Evolutionary conservation across 1,139 yeast genomes (phyloP).

Genomic region (Lipomyces yarrowii): DNA sequence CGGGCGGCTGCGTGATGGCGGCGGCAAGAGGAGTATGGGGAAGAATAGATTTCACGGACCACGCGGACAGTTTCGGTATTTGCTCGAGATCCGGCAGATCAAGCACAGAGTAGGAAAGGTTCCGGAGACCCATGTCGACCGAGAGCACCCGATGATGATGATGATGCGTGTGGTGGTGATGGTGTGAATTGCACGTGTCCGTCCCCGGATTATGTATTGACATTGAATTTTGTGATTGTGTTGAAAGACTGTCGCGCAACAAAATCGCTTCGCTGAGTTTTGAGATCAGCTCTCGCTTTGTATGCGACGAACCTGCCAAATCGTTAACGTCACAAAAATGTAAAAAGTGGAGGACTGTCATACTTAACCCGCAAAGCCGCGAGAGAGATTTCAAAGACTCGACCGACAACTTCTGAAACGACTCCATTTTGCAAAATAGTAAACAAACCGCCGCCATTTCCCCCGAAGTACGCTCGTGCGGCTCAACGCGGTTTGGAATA

Average conservation of each 20-base stretch:
- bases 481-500: background rate
- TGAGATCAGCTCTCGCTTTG: constrained; percentile 4
- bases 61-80: constrained; percentile 9
- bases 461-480: background rate
- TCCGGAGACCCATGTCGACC: constrained; percentile 22
- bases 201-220: background rate
- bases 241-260: background rate
- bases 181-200: too few relatives aligned
- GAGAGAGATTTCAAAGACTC: constrained; percentile 14
- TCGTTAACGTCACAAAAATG: background rate
- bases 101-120: constrained; percentile 17
- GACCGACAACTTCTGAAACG: constrained; percentile 9
- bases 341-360: background rate
- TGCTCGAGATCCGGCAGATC: constrained; percentile 6
- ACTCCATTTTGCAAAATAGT: background rate
- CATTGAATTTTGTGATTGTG: background rate
- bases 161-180: too few relatives aligned
- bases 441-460: too few relatives aligned
- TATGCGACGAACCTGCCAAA: constrained; percentile 9
- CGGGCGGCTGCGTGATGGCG: background rate
- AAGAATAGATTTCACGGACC: constrained; percentile 8
- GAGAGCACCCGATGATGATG: constrained; percentile 10
- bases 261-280: constrained; percentile 3
- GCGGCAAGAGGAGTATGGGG: background rate
- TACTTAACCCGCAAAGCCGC: constrained; percentile 14